Evolutionary conservation across 1,139 yeast genomes (phyloP), one percentile per base, ranked within the genome.

Genomic region (Candida smagusa): DNA sequence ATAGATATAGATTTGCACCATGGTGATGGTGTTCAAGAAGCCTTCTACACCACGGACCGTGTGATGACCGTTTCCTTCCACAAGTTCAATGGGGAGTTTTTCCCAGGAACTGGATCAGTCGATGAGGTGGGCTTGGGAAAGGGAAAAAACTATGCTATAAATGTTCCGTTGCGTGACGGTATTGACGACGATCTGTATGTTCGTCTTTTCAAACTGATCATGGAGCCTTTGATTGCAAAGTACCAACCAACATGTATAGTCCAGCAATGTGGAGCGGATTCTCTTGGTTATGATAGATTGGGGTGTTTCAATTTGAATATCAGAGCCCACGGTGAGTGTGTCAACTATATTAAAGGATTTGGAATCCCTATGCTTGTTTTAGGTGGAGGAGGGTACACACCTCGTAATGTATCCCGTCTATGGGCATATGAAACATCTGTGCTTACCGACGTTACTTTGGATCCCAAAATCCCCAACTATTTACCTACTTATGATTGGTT

Each of bases 301-400:
- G 98, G 98, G 12, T 86, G 96, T 53, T 92, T 92, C 65, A 92
- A 92, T 55, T 71, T 92, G 40, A 88, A 90, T 46, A 89, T 90
- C 56, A 72, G 78, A 35, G 98, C 96, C 0, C 97, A 90, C 58
- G 97, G 97, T 3, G 96, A 89, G 57, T 92, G 98, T 66, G 95
- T 90, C 25, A 79, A 81, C 47, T 90, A 80, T 59, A 82, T 90
- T 39, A 85, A 84, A 56, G 77, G 90, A 16, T 90, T 90, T 59
- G 89, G 90, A 5, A 68, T 92, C 2, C 97, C 97, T 6, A 72
- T 88, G 78, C 68, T 92, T 59, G 96, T 92, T 9, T 65, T 92
- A 9, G 98, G 98, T 22, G 98, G 98, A 26, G 98, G 98, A 38
- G 98, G 98, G 3, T 92, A 92, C 60, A 92, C 98, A 0, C 96